phyloP scores from a whole-genome alignment of 2,329 filamentous ascomycete species.

The Fusarium irregulare region DNA sequence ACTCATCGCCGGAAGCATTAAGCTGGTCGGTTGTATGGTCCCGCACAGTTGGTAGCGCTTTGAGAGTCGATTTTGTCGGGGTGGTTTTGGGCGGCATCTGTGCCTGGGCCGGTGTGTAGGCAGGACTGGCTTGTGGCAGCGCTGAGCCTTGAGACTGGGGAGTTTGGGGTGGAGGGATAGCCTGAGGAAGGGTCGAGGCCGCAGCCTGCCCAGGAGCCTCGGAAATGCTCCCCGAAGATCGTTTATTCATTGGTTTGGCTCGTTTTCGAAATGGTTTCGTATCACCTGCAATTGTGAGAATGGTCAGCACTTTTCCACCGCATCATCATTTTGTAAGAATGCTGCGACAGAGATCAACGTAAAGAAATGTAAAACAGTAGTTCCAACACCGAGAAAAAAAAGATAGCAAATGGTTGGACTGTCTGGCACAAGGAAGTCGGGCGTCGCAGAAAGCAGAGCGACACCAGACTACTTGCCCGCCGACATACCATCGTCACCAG shows the following conservation, averaged over 20 bases:
- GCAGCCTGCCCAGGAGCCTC: conserved; percentile 68
- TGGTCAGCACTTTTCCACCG: conserved; percentile 38
- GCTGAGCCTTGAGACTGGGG: conserved; percentile 63
- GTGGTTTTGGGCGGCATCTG: conserved; percentile 80
- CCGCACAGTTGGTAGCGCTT: conserved; percentile 93
- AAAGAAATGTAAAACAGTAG: conserved; percentile 47
- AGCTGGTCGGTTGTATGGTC: conserved; percentile 98
- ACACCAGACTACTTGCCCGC: conserved; percentile 52
- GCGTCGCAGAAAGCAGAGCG: conserved; percentile 49
- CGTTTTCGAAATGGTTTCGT: conserved; percentile 64
- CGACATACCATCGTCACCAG: conserved; percentile 80
- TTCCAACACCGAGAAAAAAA: conserved; percentile 15
- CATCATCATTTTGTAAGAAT: not conserved
- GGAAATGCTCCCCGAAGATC: conserved; percentile 61
- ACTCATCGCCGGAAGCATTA: conserved; percentile 89
- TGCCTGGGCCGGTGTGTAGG: conserved; percentile 55
- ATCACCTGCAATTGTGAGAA: conserved; percentile 56
- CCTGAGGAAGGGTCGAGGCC: conserved; percentile 56
- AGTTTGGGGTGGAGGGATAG: conserved; percentile 63
- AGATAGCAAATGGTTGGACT: conserved; percentile 25
- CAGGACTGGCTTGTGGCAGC: conserved; percentile 57
- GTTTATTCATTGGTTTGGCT: conserved; percentile 72
- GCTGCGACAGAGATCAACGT: conserved; percentile 46
- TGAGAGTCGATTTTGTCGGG: conserved; percentile 85
- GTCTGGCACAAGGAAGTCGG: conserved; percentile 33